Percentiles rank a stretch among this genome's conserved stretches.
Evolutionary conservation across 768 basidiomycete genomes (phyloP).

Genomic region (Podaxis sp.): DNA sequence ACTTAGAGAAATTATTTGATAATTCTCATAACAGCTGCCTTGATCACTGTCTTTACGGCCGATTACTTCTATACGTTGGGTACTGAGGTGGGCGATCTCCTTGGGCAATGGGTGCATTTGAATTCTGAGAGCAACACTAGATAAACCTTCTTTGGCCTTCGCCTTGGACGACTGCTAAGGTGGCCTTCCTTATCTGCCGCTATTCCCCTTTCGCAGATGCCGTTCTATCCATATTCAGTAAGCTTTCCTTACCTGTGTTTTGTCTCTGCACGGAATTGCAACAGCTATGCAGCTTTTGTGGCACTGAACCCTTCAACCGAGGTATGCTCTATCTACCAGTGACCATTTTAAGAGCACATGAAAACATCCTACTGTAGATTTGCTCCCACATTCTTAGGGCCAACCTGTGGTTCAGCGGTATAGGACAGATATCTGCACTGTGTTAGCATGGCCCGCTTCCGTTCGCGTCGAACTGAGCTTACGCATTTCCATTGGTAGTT

Average conservation of each 20-base stretch:
- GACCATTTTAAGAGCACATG: too few species aligned
- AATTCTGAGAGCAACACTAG: background rate
- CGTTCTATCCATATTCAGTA: background rate
- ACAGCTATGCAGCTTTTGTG: background rate
- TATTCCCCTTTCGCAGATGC: constrained; percentile 1
- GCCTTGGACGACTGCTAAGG: background rate
- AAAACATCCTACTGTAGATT: too few species aligned
- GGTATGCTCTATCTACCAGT: too few species aligned
- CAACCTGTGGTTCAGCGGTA: too few species aligned
- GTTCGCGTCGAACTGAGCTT: too few species aligned
- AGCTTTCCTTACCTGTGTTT: background rate
- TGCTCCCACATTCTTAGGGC: too few species aligned
- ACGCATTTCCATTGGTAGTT: too few species aligned
- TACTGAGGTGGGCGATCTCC: background rate
- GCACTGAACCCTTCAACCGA: background rate
- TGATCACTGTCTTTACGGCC: background rate
- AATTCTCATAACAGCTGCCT: background rate
- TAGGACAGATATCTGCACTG: too few species aligned
- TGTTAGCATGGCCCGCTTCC: too few species aligned
- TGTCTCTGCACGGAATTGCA: too few species aligned
- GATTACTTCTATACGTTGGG: background rate
- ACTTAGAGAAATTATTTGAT: background rate
- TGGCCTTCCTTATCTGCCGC: background rate
- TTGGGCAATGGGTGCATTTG: background rate
- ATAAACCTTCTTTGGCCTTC: background rate